These are phyloP conservation scores for Hyaloperonospora brassicae DNA, from an alignment of 352 stramenopile genomes.

Conservation along the genomic window DNA sequence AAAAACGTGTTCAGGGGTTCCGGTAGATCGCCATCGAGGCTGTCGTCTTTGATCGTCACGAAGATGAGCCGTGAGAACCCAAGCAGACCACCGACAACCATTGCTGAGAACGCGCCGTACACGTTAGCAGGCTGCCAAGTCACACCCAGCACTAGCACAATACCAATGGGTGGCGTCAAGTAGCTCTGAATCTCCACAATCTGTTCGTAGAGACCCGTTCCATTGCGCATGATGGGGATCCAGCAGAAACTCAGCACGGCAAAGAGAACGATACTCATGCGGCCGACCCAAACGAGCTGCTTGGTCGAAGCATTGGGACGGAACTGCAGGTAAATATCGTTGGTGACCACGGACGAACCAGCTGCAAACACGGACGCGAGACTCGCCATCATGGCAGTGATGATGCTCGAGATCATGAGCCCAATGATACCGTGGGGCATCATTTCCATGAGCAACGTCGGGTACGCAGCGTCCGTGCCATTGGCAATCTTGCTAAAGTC, in stretches of 20 bases:
- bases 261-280: slow-evolving; percentile 40
- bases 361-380: slow-evolving; percentile 56
- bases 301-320: slow-evolving; percentile 43
- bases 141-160: slow-evolving; percentile 50
- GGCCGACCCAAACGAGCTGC: slow-evolving; percentile 53
- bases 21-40: slow-evolving; percentile 34
- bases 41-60: slow-evolving; percentile 43
- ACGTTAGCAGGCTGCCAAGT: slow-evolving; percentile 44
- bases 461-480: slow-evolving; percentile 55
- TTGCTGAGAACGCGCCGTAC: slow-evolving; percentile 38
- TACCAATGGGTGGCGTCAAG: slow-evolving; percentile 49
- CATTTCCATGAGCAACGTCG: slow-evolving; percentile 53
- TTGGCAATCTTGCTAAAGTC: slow-evolving; percentile 45
- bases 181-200: slow-evolving; percentile 61
- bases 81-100: slow-evolving; percentile 42
- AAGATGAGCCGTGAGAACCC: slow-evolving; percentile 48
- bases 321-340: slow-evolving; percentile 56
- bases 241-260: slow-evolving; percentile 50
- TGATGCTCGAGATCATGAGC: slow-evolving; percentile 61
- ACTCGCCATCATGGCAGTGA: slow-evolving; percentile 67
- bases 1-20: slow-evolving; percentile 44
- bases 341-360: slow-evolving; percentile 52
- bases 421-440: slow-evolving; percentile 58
- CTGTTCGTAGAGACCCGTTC: slow-evolving; percentile 52
- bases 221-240: slow-evolving; percentile 55